These are phyloP conservation scores for Saccharomyces mikatae DNA, from an alignment of 805 yeast genomes.

Conservation along the genomic window DNA sequence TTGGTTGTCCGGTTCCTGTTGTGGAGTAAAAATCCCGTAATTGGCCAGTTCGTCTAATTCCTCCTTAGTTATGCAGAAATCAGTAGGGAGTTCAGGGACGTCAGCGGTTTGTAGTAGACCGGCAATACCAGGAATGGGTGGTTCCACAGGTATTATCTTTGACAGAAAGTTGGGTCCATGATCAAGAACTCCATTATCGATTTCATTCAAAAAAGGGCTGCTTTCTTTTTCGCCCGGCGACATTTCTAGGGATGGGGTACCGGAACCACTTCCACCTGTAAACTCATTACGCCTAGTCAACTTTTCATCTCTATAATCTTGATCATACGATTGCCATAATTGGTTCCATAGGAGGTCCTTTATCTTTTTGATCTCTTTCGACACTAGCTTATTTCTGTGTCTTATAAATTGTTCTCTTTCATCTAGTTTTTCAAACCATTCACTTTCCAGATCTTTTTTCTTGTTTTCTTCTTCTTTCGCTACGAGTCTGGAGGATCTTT, in stretches of 20 bases:
- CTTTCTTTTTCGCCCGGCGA: background rate
- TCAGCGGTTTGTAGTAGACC: background rate
- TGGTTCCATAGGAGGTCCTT: constrained; percentile 25
- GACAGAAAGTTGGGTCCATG: constrained; percentile 9
- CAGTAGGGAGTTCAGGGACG: constrained; percentile 17
- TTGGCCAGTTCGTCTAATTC: constrained; percentile 18
- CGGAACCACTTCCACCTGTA: background rate
- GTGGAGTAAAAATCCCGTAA: constrained; percentile 13
- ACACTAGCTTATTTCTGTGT: constrained; percentile 18
- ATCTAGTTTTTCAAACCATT: constrained; percentile 31
- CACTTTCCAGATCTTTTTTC: constrained; percentile 38
- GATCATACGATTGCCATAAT: constrained; percentile 26
- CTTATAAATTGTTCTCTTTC: constrained; percentile 25
- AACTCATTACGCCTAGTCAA: constrained; percentile 8
- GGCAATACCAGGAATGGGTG: background rate
- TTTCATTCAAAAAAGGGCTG: constrained; percentile 1
- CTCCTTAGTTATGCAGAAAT: constrained; percentile 18
- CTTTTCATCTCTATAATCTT: constrained; percentile 20
- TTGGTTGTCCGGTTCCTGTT: constrained; percentile 16
- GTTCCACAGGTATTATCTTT: background rate
- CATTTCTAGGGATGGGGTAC: background rate
- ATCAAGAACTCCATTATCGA: constrained; percentile 10
- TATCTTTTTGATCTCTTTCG: constrained; percentile 19
- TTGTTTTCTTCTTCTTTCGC: constrained; percentile 55
- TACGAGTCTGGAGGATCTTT: constrained; percentile 66